A percentile compares a stretch with the other conserved stretches of the same genome.
Conservation (phyloP, 805 yeast genomes). For the Yamadazyma phyllophila region DNA sequence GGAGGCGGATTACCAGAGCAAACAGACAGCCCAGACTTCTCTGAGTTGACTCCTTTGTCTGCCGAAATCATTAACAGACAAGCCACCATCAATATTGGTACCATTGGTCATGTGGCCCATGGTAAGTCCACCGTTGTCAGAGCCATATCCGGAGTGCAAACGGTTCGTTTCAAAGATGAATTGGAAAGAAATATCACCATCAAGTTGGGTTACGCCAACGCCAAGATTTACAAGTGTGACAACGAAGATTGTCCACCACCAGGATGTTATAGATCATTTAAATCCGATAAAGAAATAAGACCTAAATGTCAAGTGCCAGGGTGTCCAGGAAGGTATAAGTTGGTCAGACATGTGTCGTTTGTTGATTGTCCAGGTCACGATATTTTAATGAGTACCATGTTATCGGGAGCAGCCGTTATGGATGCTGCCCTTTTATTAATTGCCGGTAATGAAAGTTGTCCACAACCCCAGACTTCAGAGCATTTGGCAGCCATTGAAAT, state of each 20-base stretch:
- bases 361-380: conserved; percentile 99
- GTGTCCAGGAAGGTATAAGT: conserved; percentile 82
- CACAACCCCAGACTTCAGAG: conserved; percentile 99
- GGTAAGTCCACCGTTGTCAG: conserved; percentile 92
- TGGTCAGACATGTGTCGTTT: conserved; percentile 95
- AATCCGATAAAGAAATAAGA: conserved; percentile 89
- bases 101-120: conserved; percentile 95
- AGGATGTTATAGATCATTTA: conserved; percentile 90
- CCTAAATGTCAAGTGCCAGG: conserved; percentile 91
- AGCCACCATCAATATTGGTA: conserved; percentile 98
- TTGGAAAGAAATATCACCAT: conserved; percentile 98
- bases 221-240: conserved; percentile 93
- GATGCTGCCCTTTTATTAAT: conserved; percentile 95
- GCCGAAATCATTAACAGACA: conserved; percentile 98
- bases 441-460: conserved; percentile 99
- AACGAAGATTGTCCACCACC: conserved; percentile 87
- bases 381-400: conserved; percentile 99
- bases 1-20: conserved; percentile 99
- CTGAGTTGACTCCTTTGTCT: conserved; percentile 77
- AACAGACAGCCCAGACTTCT: conserved; percentile 84
- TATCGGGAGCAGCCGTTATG: conserved; percentile 99
- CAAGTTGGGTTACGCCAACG: conserved; percentile 98
- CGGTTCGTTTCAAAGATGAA: conserved; percentile 98
- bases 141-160: conserved; percentile 97
- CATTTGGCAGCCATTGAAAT: conserved; percentile 99